Conservation (phyloP, 164 flowering plant species). For the Magnolia kwangsiensis region DNA sequence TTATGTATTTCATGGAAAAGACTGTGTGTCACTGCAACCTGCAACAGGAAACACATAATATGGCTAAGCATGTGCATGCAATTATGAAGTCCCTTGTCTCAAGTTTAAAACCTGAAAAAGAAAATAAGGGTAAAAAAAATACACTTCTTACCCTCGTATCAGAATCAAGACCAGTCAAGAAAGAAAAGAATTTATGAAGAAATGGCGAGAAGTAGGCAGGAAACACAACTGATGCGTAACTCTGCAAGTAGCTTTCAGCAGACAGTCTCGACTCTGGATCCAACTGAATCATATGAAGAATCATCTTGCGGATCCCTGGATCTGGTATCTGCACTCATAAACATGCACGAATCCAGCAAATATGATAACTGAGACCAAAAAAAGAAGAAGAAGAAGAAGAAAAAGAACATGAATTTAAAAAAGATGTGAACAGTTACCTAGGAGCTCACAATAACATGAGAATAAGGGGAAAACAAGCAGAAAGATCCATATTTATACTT, state of each 20-base stretch:
- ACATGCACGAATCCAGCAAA: conserved; percentile 4
- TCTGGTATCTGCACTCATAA: conserved; percentile 69
- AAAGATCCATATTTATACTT: too few species aligned
- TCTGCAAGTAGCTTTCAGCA: conserved; percentile 88
- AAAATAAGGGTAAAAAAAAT: neutral
- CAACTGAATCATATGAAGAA: conserved; percentile 97
- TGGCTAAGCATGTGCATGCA: neutral
- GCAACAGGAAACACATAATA: conserved; percentile 17
- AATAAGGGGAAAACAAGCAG: neutral
- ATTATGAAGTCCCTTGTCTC: neutral
- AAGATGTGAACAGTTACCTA: neutral
- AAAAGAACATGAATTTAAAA: neutral
- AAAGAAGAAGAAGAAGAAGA: neutral
- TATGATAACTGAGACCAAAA: too few species aligned
- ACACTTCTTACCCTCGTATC: conserved; percentile 75
- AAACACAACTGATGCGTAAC: conserved; percentile 65
- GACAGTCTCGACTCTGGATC: conserved; percentile 82
- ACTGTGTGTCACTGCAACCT: conserved; percentile 85
- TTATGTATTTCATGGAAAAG: conserved; percentile 79
- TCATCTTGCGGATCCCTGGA: conserved; percentile 88
- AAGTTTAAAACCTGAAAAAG: conserved; percentile 3
- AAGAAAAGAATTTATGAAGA: conserved; percentile 86
- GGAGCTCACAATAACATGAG: neutral
- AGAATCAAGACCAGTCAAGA: conserved; percentile 84
- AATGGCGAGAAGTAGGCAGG: conserved; percentile 91